Evolutionary conservation across 2,329 filamentous ascomycete species (phyloP), one percentile per base, ranked within the genome.

Genomic region (Penicillium sp.): DNA sequence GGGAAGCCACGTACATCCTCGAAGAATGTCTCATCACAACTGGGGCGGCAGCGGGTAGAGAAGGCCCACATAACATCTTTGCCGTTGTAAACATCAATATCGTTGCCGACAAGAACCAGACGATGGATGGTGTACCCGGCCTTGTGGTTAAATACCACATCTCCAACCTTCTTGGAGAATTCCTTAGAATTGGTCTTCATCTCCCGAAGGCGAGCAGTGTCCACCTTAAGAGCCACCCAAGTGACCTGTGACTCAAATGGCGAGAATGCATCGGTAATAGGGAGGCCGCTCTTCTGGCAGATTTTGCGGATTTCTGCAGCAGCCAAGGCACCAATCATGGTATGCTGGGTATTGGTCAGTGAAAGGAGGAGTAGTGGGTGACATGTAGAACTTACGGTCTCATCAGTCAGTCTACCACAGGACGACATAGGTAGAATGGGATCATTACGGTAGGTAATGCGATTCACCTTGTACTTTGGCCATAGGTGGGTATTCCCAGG

Each of bases 191-290:
- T 81, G 15, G 79, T 81, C 43, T 84, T 80, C 77, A 85, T 79
- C 8, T 78, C 75, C 27, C 81, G 80, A 8, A 87, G 76, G 63
- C 81, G 81, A 6, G 76, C 72, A 1, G 79, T 82, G 64, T 88
- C 84, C 22, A 86, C 79, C 55, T 85, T 79, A 63, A 88, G 60
- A 0, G 70, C 78, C 0, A 73, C 72, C 80, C 80, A 82, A 0
- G 75, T 81, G 0, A 77, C 78, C 53, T 80, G 76, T 0, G 77
- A 72, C 55, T 80, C 77, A 47, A 79, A 77, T 0, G 77, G 78
- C 0, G 77, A 58, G 57, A 75, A 79, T 1, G 73, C 73, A 12
- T 81, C 75, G 3, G 61, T 75, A 49, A 82, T 69, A 0, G 80
- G 79, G 2, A 82, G 67, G 1, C 66, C 70, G 6, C 68, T 57